Conservation (phyloP, 2,329 filamentous ascomycete genomes). For the Akanthomyces dipterigenus region DNA sequence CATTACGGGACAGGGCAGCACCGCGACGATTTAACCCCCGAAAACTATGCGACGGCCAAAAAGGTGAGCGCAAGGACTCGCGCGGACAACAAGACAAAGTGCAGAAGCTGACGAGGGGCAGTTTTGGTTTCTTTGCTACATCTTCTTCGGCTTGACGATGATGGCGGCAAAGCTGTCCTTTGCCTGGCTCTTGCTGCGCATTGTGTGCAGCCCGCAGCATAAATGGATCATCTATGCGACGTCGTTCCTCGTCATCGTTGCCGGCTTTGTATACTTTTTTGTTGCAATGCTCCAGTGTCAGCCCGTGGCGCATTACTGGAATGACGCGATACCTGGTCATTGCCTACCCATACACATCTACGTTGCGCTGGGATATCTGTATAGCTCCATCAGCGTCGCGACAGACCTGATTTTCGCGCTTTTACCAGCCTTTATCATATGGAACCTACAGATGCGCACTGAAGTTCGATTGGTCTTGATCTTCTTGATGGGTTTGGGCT, state of each 20-base stretch:
- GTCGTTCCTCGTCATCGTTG: slow-evolving; percentile 22
- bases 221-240: slow-evolving; percentile 23
- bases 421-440: slow-evolving; percentile 45
- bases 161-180: slow-evolving; percentile 21
- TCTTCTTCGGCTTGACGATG: slow-evolving; percentile 20
- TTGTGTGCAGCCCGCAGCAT: slow-evolving; percentile 16
- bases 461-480: slow-evolving; percentile 42
- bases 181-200: slow-evolving; percentile 21
- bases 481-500: slow-evolving; percentile 47
- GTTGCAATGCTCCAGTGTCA: slow-evolving; percentile 25
- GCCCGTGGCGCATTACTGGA: slow-evolving; percentile 24
- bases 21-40: slow-evolving; percentile 20
- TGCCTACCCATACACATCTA: slow-evolving; percentile 32
- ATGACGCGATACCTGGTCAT: slow-evolving; percentile 17
- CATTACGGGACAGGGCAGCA: slow-evolving; percentile 30
- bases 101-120: neutral
- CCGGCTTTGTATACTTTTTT: slow-evolving; percentile 25
- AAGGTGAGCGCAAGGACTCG: slow-evolving; percentile 21
- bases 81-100: neutral
- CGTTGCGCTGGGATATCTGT: slow-evolving; percentile 40
- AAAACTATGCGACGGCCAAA: slow-evolving; percentile 22
- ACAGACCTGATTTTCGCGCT: slow-evolving; percentile 43
- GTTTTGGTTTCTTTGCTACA: slow-evolving; percentile 20
- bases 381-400: slow-evolving; percentile 37
- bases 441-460: slow-evolving; percentile 42